These are phyloP conservation scores for Herpomyces periplanetae DNA, from an alignment of 2,329 filamentous ascomycete genomes.

Conservation along the genomic window DNA sequence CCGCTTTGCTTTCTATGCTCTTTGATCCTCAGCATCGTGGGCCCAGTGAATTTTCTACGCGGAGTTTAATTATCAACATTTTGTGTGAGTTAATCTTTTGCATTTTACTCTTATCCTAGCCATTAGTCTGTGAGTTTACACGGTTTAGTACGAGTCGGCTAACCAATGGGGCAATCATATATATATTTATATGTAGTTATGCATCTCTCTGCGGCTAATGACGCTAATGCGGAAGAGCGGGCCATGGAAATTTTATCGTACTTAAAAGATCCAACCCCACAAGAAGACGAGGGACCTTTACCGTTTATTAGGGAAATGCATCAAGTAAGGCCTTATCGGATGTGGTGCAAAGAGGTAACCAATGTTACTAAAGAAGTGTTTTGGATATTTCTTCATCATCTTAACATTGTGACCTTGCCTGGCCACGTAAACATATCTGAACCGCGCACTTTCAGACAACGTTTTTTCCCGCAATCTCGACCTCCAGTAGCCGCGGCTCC, in stretches of 20 bases:
- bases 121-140: no score
- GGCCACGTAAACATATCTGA: conserved; percentile 4
- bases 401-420: conserved; percentile 42
- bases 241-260: conserved; percentile 36
- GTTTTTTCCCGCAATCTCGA: conserved; percentile 44
- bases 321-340: conserved; percentile 44
- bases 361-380: conserved; percentile 93
- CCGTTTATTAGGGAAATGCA: conserved; percentile 70
- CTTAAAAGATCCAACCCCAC: conserved; percentile 34
- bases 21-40: conserved; percentile 97
- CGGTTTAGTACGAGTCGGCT: neutral
- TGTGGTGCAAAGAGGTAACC: conserved; percentile 71
- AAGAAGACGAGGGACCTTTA: conserved; percentile 32
- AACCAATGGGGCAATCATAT: neutral
- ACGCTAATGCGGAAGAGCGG: conserved; percentile 20
- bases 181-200: conserved; percentile 13
- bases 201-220: conserved; percentile 28
- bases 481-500: conserved; percentile 73
- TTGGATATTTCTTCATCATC: conserved; percentile 87
- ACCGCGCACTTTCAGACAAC: conserved; percentile 3
- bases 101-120: neutral
- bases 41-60: conserved; percentile 75
- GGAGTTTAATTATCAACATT: conserved; percentile 54
- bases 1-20: conserved; percentile 46
- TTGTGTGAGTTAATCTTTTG: conserved; percentile 13